Evolutionary conservation across 139 green algal genomes (phyloP), one percentile per base, ranked within the genome.

Genomic region (Chlamydomonas schloesseri): DNA sequence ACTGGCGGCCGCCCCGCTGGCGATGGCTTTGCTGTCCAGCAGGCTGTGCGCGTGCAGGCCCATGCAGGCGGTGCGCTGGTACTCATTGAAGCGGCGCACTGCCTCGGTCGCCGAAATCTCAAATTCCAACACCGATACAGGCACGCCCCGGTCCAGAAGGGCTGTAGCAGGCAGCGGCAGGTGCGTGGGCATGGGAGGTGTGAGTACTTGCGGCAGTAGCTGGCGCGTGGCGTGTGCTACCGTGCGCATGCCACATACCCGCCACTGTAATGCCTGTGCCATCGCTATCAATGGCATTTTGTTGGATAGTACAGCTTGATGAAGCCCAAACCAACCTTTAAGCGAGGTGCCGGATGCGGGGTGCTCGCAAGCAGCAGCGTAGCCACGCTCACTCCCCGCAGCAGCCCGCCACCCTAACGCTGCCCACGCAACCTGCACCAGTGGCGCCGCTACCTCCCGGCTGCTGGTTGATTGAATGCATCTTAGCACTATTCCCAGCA

Each of bases 41-140:
- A 86, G 67, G 31, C 28, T 71, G 68, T 57, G 80, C 53, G 80
- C 80, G 47, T 86, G 80, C 53, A 87, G 69, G 55, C 75, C 69
- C 81, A 72, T 78, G 36, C 53, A 72, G 26, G 53, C 33, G 6
- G 53, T 55, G 53, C 81, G 81, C 55, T 87, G 81, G 34, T 80
- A 87, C 26, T 79, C 69, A 1, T 87, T 34, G 37, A 87, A 87
- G 34, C 81, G 69, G 42, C 34, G 53, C 3, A 87, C 69, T 18
- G 81, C 81, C 71, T 87, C 81, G 4, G 68, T 58, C 1, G 53
- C 26, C 11, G 65, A 58, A 28, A 87, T 34, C 20, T 87, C 69
- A 17, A 87, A 87, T 2, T 79, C 69, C 28, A 87, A 10, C 23
- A 87, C 50, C 3, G 81, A 87, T 0, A 85, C 79, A 14, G 13